Evolutionary conservation across 768 basidiomycete species (phyloP).

Genomic region (Gyrodon lividus): DNA sequence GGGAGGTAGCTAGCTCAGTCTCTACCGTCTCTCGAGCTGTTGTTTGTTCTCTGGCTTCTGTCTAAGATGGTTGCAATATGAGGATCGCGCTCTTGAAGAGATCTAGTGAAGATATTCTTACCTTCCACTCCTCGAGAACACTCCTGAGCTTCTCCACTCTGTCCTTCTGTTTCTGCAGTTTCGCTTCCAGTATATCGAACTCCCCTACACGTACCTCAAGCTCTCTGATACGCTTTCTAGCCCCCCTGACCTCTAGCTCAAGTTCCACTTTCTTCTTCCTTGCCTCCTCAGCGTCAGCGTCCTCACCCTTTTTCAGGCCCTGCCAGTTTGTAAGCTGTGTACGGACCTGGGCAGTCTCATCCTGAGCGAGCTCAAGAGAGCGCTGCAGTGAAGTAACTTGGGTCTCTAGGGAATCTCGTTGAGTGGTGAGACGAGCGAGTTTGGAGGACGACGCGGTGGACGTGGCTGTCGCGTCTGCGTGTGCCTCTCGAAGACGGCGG

Average conservation of each 20-base stretch:
- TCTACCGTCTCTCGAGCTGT: slow-evolving; percentile 36
- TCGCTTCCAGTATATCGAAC: slow-evolving; percentile 32
- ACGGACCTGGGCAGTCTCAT: slow-evolving; percentile 52
- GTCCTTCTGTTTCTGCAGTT: slow-evolving; percentile 43
- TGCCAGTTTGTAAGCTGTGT: slow-evolving; percentile 72
- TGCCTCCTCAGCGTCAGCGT: slow-evolving; percentile 52
- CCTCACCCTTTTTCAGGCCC: slow-evolving; percentile 61
- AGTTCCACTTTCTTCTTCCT: slow-evolving; percentile 56
- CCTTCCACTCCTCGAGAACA: slow-evolving; percentile 47
- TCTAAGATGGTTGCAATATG: slow-evolving; percentile 34
- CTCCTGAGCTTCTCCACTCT: slow-evolving; percentile 43
- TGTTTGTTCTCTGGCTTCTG: slow-evolving; percentile 36
- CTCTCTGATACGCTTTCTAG: slow-evolving; percentile 37
- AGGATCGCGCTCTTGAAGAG: background rate
- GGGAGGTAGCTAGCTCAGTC: slow-evolving; percentile 35
- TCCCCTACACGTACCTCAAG: slow-evolving; percentile 25
- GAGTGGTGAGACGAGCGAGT: slow-evolving; percentile 56
- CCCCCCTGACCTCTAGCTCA: slow-evolving; percentile 51
- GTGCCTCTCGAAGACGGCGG: slow-evolving; percentile 45
- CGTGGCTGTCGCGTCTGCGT: slow-evolving; percentile 48
- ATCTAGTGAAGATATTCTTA: slow-evolving; percentile 24
- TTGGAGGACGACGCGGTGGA: slow-evolving; percentile 47
- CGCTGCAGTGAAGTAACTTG: slow-evolving; percentile 54
- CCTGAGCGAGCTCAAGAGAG: slow-evolving; percentile 56
- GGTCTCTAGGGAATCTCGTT: slow-evolving; percentile 55